Conservation (phyloP, 345 rosid genomes). For the Luvunga scandens region DNA sequence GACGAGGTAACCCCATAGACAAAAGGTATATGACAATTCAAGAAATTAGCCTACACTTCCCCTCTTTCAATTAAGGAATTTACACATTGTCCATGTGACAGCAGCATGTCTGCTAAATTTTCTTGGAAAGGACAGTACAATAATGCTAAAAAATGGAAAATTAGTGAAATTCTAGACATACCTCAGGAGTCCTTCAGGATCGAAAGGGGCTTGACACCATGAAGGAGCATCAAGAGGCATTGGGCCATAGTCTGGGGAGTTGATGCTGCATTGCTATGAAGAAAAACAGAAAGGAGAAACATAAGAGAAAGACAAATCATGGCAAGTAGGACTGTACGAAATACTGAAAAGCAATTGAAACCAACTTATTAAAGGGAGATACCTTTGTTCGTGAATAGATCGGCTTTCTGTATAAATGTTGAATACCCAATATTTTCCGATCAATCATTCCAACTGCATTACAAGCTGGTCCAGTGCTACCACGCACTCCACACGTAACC, state of each 20-base stretch:
- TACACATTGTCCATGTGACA: not conserved
- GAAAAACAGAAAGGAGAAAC: slow-evolving; percentile 8
- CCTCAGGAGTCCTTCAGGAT: slow-evolving; percentile 93
- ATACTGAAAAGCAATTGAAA: slow-evolving; percentile 8
- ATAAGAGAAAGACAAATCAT: not conserved
- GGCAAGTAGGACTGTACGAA: not conserved
- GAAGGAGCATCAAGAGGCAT: slow-evolving; percentile 75
- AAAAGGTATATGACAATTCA: not conserved
- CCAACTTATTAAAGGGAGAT: not conserved
- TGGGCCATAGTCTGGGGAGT: slow-evolving; percentile 71
- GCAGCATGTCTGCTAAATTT: not conserved
- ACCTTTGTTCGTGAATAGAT: slow-evolving; percentile 65
- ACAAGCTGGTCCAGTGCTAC: slow-evolving; percentile 82
- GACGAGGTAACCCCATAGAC: too few relatives aligned
- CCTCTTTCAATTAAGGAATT: not conserved
- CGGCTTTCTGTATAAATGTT: slow-evolving; percentile 70
- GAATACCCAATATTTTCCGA: slow-evolving; percentile 60
- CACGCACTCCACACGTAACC: slow-evolving; percentile 78
- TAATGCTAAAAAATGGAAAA: not conserved
- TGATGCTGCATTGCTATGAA: slow-evolving; percentile 69
- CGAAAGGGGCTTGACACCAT: slow-evolving; percentile 97
- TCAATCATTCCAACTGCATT: slow-evolving; percentile 87
- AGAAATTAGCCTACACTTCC: not conserved
- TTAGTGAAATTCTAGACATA: slow-evolving; percentile 21
- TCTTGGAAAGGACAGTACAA: not conserved